Conservation (phyloP, 805 yeast species). For the Candida stauntonica region DNA sequence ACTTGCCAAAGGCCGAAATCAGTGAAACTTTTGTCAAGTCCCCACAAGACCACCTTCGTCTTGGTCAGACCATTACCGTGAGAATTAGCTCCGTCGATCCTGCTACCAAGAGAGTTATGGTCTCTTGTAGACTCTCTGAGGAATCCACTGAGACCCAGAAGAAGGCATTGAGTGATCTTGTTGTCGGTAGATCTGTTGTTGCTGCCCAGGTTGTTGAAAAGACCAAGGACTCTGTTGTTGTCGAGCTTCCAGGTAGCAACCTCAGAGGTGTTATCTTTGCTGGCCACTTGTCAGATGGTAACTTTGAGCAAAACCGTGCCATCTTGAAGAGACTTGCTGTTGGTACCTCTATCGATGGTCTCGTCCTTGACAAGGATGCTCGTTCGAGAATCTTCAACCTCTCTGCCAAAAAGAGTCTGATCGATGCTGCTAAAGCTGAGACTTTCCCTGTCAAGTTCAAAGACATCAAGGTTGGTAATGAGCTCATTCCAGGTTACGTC, state of each 20-base stretch:
- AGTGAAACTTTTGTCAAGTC: conserved; percentile 80
- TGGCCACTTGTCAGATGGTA: conserved; percentile 76
- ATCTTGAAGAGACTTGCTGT: conserved; percentile 54
- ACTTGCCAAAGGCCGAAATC: conserved; percentile 81
- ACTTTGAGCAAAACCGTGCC: conserved; percentile 68
- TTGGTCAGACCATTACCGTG: conserved; percentile 82
- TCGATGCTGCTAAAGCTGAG: conserved; percentile 53
- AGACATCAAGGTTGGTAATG: conserved; percentile 49
- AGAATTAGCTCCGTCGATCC: conserved; percentile 55
- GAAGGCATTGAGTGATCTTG: conserved; percentile 41
- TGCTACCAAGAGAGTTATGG: conserved; percentile 52
- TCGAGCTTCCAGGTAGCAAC: conserved; percentile 46
- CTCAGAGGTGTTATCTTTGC: conserved; percentile 67
- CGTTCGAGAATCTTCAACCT: conserved; percentile 57
- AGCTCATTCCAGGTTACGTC: conserved; percentile 64
- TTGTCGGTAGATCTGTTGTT: conserved; percentile 59
- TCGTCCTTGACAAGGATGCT: conserved; percentile 63
- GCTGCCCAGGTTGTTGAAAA: conserved; percentile 65
- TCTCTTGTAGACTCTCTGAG: conserved; percentile 67
- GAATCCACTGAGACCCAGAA: conserved; percentile 44
- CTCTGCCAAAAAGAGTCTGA: conserved; percentile 60
- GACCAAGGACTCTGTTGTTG: conserved; percentile 65
- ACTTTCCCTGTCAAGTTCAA: conserved; percentile 54
- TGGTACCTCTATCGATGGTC: conserved; percentile 56
- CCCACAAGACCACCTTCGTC: conserved; percentile 71